Evolutionary conservation across 306 rosid genomes (phyloP).

Genomic region (Crotalaria pallida): DNA sequence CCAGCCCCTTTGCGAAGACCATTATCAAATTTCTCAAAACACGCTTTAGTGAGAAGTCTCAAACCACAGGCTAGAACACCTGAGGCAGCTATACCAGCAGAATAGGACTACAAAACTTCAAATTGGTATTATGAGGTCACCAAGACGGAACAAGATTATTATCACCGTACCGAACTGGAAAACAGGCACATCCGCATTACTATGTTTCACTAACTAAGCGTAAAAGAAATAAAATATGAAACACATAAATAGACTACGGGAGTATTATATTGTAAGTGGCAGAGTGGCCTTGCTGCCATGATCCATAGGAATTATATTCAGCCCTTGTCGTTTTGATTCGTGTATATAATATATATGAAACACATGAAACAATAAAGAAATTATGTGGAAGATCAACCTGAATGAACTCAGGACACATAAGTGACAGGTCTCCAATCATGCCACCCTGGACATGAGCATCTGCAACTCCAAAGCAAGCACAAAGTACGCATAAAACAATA

Average conservation of each 20-base stretch:
- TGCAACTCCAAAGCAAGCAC: constrained; percentile 64
- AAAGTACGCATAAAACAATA: constrained; percentile 50
- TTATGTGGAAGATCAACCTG: constrained; percentile 40
- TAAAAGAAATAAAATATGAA: no score
- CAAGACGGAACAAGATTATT: not conserved
- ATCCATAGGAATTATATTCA: no score
- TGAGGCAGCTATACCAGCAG: constrained; percentile 70
- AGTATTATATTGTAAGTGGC: no score
- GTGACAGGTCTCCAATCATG: constrained; percentile 60
- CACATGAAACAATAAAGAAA: not conserved
- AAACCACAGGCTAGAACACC: constrained; percentile 57
- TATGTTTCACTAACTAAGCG: not conserved
- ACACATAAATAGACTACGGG: no score
- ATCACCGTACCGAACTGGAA: no score
- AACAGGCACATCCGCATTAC: no score
- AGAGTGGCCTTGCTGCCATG: no score
- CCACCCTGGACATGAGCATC: constrained; percentile 84
- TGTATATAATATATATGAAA: no score
- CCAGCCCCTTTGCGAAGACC: constrained; percentile 83
- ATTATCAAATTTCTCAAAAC: constrained; percentile 40
- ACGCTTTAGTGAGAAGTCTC: constrained; percentile 58
- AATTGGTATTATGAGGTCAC: not conserved
- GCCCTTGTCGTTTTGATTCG: no score
- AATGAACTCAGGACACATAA: constrained; percentile 68
- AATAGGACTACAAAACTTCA: constrained; percentile 43